Percentiles rank a stretch among this genome's conserved stretches.
These are phyloP conservation scores for Serendipita indica DNA, from an alignment of 768 basidiomycete genomes.

Conservation along the genomic window DNA sequence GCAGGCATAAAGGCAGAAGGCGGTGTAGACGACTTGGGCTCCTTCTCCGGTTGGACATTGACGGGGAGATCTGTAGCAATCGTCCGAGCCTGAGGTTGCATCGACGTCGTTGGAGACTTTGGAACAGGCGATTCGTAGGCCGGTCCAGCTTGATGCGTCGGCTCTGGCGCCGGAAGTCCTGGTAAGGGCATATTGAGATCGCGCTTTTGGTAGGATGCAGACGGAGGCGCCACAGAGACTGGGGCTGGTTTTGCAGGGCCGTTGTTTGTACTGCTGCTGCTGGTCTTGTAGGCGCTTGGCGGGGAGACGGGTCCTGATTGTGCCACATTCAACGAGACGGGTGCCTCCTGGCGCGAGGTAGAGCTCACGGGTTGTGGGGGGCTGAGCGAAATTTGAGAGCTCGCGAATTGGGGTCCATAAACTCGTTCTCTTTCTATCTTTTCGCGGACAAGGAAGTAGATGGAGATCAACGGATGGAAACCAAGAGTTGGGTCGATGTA, in stretches of 20 bases:
- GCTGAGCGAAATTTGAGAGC: slow-evolving; percentile 62
- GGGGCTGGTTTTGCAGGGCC: slow-evolving; percentile 22
- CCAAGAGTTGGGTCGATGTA: slow-evolving; percentile 72
- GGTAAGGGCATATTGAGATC: slow-evolving; percentile 78
- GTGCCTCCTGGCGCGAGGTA: slow-evolving; percentile 3
- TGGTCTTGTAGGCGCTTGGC: neutral
- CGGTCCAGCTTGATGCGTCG: slow-evolving; percentile 67
- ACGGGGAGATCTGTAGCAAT: slow-evolving; percentile 13
- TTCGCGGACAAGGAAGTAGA: slow-evolving; percentile 92
- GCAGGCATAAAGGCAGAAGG: slow-evolving; percentile 13
- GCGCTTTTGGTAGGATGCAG: slow-evolving; percentile 27
- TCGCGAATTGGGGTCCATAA: slow-evolving; percentile 88
- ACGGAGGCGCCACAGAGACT: slow-evolving; percentile 25
- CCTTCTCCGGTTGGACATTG: slow-evolving; percentile 44
- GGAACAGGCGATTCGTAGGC: slow-evolving; percentile 47
- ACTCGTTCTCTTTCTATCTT: slow-evolving; percentile 90
- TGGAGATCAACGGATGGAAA: slow-evolving; percentile 88
- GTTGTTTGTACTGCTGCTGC: slow-evolving; percentile 18
- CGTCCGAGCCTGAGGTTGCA: slow-evolving; percentile 29
- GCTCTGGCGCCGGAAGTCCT: slow-evolving; percentile 63
- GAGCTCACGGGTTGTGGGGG: slow-evolving; percentile 13
- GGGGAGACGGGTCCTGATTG: slow-evolving; percentile 13
- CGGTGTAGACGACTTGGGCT: neutral
- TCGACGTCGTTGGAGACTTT: slow-evolving; percentile 28
- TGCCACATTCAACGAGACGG: slow-evolving; percentile 7